A percentile compares a stretch with the other conserved stretches of the same genome.
Evolutionary conservation across 1,284 basidiomycete genomes (phyloP).

Genomic region (Heliocybe sulcata): DNA sequence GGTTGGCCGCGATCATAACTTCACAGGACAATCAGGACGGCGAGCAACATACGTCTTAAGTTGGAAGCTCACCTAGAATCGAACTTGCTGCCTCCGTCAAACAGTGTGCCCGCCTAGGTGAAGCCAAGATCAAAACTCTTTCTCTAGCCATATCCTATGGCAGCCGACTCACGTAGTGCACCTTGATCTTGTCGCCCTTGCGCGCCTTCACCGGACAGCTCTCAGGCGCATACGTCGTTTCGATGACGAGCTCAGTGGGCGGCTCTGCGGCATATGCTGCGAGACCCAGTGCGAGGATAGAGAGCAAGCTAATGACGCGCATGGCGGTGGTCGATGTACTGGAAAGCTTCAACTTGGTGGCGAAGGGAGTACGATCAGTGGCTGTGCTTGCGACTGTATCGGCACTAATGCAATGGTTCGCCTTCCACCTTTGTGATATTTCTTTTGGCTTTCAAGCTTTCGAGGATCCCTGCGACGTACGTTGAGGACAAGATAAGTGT

Average conservation of each 20-base stretch:
- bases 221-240: constrained; percentile 52
- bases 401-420: no score
- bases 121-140: neutral
- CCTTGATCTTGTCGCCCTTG: constrained; percentile 62
- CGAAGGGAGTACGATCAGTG: no score
- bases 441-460: no score
- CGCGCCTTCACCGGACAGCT: constrained; percentile 51
- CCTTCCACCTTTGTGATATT: no score
- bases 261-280: constrained; percentile 28
- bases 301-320: constrained; percentile 39
- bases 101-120: constrained; percentile 67
- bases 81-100: constrained; percentile 70
- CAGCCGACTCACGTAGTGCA: constrained; percentile 69
- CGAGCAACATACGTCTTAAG: neutral
- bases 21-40: constrained; percentile 5
- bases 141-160: neutral
- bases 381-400: no score
- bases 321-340: constrained; percentile 27
- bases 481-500: no score
- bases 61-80: constrained; percentile 60
- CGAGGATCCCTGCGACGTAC: no score
- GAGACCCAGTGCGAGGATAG: constrained; percentile 30
- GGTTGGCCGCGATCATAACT: constrained; percentile 65
- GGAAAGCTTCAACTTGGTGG: no score
- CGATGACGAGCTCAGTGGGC: constrained; percentile 51